Evolutionary conservation across 108 stramenopile genomes (phyloP).

Genomic region (Parietichytrium sp.): DNA sequence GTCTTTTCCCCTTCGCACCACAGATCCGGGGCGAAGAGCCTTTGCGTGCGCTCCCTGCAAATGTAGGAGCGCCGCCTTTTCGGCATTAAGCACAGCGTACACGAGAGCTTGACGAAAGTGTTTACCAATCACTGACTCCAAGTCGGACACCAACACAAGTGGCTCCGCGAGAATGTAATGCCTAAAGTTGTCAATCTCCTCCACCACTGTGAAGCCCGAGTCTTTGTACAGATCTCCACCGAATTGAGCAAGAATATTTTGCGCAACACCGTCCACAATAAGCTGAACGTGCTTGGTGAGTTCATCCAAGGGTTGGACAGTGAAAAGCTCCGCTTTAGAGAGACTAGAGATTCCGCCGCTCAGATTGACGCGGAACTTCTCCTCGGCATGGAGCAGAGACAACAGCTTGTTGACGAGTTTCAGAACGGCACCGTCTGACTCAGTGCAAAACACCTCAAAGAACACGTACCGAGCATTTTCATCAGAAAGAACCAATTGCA

Average conservation of each 20-base stretch:
- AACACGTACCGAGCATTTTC: background rate
- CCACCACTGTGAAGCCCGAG: background rate
- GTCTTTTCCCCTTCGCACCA: no score
- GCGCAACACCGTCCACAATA: background rate
- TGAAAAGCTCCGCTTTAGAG: background rate
- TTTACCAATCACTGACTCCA: no score
- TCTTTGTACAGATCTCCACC: background rate
- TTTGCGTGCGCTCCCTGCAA: no score
- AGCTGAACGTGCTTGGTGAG: background rate
- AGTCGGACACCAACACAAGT: background rate
- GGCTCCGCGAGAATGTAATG: background rate
- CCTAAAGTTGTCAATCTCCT: background rate
- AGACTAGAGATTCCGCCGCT: background rate
- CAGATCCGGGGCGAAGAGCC: no score
- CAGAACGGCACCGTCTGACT: background rate
- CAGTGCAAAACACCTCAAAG: background rate
- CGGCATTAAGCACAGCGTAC: no score
- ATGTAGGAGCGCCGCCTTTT: no score
- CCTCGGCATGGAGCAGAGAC: background rate
- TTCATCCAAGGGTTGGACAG: background rate
- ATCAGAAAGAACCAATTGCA: background rate
- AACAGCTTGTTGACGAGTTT: background rate
- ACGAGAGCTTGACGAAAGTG: no score
- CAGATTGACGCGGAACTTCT: background rate
- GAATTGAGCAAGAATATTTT: background rate